Evolutionary conservation across 1,139 yeast species (phyloP).

Genomic region (Magnusiomyces paraingens): DNA sequence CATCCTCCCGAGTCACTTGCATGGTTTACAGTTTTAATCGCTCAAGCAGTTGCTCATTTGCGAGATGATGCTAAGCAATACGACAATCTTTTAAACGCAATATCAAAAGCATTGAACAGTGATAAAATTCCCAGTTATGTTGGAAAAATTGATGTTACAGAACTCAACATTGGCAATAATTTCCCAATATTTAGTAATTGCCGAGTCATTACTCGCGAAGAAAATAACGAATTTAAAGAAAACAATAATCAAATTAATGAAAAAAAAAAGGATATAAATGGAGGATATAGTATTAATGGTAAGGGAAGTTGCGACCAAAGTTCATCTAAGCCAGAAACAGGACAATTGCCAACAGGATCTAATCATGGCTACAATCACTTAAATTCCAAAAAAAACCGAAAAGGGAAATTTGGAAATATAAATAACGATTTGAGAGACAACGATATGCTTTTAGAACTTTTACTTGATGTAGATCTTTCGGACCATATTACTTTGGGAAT

Average conservation of each 20-base stretch:
- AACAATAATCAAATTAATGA: background rate
- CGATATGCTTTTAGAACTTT: constrained; percentile 56
- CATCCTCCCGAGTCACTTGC: constrained; percentile 89
- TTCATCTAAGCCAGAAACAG: no score
- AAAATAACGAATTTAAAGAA: constrained; percentile 18
- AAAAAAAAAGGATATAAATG: background rate
- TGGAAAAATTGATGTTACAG: constrained; percentile 73
- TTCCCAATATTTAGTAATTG: constrained; percentile 95
- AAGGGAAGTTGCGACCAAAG: background rate
- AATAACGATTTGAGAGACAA: constrained; percentile 12
- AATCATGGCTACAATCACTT: no score
- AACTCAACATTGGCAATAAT: constrained; percentile 89
- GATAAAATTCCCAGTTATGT: constrained; percentile 70
- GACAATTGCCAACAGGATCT: no score
- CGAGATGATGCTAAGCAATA: constrained; percentile 79
- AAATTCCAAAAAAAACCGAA: no score
- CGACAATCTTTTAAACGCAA: constrained; percentile 75
- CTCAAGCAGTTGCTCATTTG: constrained; percentile 82
- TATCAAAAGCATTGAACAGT: constrained; percentile 48
- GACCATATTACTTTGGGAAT: constrained; percentile 88
- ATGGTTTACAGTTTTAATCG: constrained; percentile 93
- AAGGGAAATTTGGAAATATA: no score
- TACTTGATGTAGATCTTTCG: constrained; percentile 85
- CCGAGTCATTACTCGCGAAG: constrained; percentile 44
- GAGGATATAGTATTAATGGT: background rate